A percentile compares a stretch with the other conserved stretches of the same genome.
Conservation (phyloP, 1,284 basidiomycete species). For the Sporisorium scitamineum region DNA sequence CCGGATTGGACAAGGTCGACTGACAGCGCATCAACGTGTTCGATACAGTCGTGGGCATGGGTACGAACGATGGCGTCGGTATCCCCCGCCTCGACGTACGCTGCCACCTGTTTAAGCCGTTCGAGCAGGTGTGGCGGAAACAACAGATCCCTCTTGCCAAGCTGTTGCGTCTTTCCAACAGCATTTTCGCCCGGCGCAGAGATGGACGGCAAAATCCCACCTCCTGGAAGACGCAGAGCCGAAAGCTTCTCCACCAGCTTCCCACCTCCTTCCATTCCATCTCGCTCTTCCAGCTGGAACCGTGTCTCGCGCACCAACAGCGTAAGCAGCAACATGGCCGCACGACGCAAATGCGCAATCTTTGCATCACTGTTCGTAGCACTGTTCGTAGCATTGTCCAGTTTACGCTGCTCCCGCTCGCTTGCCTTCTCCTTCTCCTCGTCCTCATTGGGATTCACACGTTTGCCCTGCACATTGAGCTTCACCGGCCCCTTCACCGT, state of each 20-base stretch:
- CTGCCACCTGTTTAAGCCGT: slow-evolving; percentile 27
- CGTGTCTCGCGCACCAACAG: slow-evolving; percentile 49
- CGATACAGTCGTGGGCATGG: slow-evolving; percentile 52
- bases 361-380: slow-evolving; percentile 53
- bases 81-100: slow-evolving; percentile 31
- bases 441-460: slow-evolving; percentile 29
- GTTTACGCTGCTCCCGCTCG: slow-evolving; percentile 27
- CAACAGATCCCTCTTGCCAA: slow-evolving; percentile 20
- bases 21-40: slow-evolving; percentile 30
- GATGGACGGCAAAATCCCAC: slow-evolving; percentile 40
- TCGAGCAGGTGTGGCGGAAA: slow-evolving; percentile 25
- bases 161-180: not conserved
- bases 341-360: slow-evolving; percentile 60
- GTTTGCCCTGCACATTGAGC: slow-evolving; percentile 37
- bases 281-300: slow-evolving; percentile 51
- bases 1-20: slow-evolving; percentile 20
- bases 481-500: slow-evolving; percentile 10
- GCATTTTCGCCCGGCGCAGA: not conserved
- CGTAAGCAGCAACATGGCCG: slow-evolving; percentile 59
- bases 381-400: slow-evolving; percentile 48
- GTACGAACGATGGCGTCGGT: slow-evolving; percentile 51
- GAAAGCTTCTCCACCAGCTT: slow-evolving; percentile 26
- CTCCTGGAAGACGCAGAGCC: slow-evolving; percentile 52
- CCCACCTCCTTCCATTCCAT: not conserved
- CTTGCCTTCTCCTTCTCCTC: slow-evolving; percentile 1